Base-by-base conservation (phyloP, 306 rosid genomes). In the Clitoria ternatea region DNA sequence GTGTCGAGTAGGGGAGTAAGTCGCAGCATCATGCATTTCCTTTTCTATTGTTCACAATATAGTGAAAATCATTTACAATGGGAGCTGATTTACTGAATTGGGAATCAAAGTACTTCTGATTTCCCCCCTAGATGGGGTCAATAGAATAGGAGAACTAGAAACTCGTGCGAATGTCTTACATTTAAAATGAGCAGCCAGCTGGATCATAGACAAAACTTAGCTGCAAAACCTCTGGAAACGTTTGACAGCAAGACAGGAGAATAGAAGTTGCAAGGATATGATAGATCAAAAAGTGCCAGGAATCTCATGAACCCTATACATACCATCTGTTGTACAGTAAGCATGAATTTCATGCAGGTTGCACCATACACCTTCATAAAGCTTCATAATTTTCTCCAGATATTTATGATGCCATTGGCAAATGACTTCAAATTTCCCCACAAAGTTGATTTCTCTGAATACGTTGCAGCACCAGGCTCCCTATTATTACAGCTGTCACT, bases 341-440 rank as follows among this genome's bases (percentile, higher is more conserved):
- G 30, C 44, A 22, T 61, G 45, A 52, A 40, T 7, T 79, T 33
- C 74, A 18, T 26, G 61, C 36, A 20, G 69, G 77, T 60, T 44
- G 66, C 71, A 79, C 24, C 50, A 63, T 23, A 29, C 47, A 79
- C 64, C 75, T 67, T 15, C 70, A 52, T 35, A 70, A 13, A 74
- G 26, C 66, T 71, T 81, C 74, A 90, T 12, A 45, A 59, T 30
- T 79, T 80, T 77, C 77, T 86, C 87, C 89, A 90, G 4, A 84
- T 61, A 73, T 77, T 83, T 43, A 88, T 24, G 70, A 90, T 23
- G 39, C 82, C 85, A 67, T 79, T 84, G 9, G 95, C 95, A 70
- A 90, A 69, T 69, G 90, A 81, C 85, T 82, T 90, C 49, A 90
- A 67, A 81, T 74, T 88, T 39, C 79, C 90, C 97, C 92, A 86